These are phyloP conservation scores for Metschnikowia similis DNA, from an alignment of 805 yeast species.

Conservation along the genomic window DNA sequence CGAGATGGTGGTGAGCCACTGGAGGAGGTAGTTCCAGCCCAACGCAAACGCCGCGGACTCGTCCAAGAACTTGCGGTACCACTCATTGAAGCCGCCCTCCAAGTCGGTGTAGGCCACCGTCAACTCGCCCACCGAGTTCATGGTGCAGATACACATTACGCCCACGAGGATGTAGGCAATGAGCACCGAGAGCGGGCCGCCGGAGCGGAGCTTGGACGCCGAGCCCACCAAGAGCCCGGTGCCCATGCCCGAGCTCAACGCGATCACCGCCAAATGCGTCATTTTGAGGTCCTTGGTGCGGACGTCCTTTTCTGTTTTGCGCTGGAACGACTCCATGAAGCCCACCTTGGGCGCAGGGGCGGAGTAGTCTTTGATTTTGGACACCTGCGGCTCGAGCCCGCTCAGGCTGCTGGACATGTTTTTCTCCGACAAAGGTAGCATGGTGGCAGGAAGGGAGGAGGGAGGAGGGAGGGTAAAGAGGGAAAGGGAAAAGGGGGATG, in stretches of 20 bases:
- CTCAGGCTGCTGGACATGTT: constrained; percentile 4
- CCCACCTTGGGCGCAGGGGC: constrained; percentile 8
- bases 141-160: constrained; percentile 27
- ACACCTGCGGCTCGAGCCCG: constrained; percentile 16
- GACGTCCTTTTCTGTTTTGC: constrained; percentile 10
- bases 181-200: constrained; percentile 24
- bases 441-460: neutral
- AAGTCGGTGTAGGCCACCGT: constrained; percentile 56
- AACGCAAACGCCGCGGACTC: constrained; percentile 35
- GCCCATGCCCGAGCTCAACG: constrained; percentile 36
- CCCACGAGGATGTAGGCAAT: constrained; percentile 24
- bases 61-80: constrained; percentile 29
- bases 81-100: constrained; percentile 33
- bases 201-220: constrained; percentile 25
- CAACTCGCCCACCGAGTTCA: constrained; percentile 44
- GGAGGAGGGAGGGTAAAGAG: neutral
- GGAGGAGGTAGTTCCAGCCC: constrained; percentile 37
- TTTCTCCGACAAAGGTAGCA: neutral
- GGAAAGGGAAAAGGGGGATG: neutral
- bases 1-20: constrained; percentile 23
- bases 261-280: constrained; percentile 31
- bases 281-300: constrained; percentile 14
- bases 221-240: constrained; percentile 42
- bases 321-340: constrained; percentile 16
- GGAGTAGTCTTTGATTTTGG: constrained; percentile 10